Evolutionary conservation across 1,284 basidiomycete species (phyloP).

Genomic region (Kalmanozyma brasiliensis): DNA sequence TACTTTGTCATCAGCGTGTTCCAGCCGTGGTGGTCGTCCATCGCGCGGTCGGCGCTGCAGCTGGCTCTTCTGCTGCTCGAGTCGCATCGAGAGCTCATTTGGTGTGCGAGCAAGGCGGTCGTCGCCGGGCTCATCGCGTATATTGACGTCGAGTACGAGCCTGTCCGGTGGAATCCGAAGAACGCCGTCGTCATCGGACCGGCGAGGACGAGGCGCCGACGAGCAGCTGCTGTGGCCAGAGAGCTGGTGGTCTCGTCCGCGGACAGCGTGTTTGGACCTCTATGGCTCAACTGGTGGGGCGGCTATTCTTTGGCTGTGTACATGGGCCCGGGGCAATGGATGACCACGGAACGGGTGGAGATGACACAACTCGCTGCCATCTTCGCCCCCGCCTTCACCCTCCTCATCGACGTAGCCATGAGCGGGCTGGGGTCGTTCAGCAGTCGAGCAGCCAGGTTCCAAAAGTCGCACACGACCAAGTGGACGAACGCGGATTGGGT

Average conservation of each 20-base stretch:
- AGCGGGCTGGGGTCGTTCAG: conserved; percentile 21
- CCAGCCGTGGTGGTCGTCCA: conserved; percentile 32
- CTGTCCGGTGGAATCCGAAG: conserved; percentile 27
- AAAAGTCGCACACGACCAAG: conserved; percentile 18
- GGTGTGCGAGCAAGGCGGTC: conserved; percentile 28
- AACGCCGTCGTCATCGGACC: conserved; percentile 40
- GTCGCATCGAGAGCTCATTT: conserved; percentile 37
- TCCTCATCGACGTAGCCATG: conserved; percentile 25
- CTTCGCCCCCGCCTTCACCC: conserved; percentile 35
- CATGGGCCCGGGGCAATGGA: conserved; percentile 26
- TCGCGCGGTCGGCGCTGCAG: conserved; percentile 32
- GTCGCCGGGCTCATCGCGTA: conserved; percentile 37
- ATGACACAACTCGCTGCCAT: conserved; percentile 41
- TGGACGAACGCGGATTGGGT: conserved; percentile 49
- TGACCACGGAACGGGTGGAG: conserved; percentile 41
- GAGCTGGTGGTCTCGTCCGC: conserved; percentile 24
- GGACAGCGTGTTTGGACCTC: conserved; percentile 30
- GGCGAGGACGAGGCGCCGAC: conserved; percentile 8
- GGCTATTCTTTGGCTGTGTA: conserved; percentile 41
- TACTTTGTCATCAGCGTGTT: conserved; percentile 25
- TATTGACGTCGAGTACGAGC: conserved; percentile 35
- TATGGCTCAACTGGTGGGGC: conserved; percentile 49
- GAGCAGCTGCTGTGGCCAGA: conserved; percentile 15
- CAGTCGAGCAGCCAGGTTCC: conserved; percentile 19
- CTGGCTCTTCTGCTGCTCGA: conserved; percentile 29